phyloP scores from a whole-genome alignment of 805 yeast genomes.

The Candida sithepensis region DNA sequence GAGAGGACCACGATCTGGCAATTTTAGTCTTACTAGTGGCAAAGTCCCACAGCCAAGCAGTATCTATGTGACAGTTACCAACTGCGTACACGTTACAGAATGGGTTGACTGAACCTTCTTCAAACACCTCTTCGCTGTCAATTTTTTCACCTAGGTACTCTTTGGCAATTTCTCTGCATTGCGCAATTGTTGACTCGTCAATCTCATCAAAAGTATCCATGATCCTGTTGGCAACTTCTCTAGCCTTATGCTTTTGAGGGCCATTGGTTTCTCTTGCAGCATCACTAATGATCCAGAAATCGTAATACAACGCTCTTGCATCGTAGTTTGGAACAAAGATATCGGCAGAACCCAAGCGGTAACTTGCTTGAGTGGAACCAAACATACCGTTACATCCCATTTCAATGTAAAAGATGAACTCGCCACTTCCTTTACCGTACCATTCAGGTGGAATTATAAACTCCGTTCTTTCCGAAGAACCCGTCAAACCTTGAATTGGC shows the following conservation, averaged over 20 bases:
- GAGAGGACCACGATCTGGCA: conserved; percentile 94
- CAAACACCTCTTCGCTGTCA: conserved; percentile 64
- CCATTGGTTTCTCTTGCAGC: conserved; percentile 84
- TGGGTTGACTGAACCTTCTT: conserved; percentile 34
- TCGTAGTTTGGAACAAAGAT: conserved; percentile 75
- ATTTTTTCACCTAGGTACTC: conserved; percentile 61
- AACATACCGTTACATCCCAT: conserved; percentile 94
- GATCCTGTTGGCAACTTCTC: conserved; percentile 73
- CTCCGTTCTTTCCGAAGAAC: conserved; percentile 77
- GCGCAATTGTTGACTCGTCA: conserved; percentile 51
- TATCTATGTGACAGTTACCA: conserved; percentile 96
- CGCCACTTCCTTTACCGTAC: conserved; percentile 36
- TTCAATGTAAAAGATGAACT: conserved; percentile 75
- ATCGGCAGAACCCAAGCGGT: conserved; percentile 67
- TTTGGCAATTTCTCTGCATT: conserved; percentile 65
- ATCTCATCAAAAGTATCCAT: conserved; percentile 79
- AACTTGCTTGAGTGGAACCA: conserved; percentile 60
- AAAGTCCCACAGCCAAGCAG: conserved; percentile 99
- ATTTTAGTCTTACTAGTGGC: conserved; percentile 92
- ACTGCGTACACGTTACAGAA: conserved; percentile 69
- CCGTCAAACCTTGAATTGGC: conserved; percentile 82
- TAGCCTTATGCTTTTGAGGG: conserved; percentile 83
- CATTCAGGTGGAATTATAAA: conserved; percentile 61
- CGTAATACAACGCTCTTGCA: conserved; percentile 74
- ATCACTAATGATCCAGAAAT: conserved; percentile 86